Evolutionary conservation across 75 land plant genomes (phyloP).

Genomic region (Sequoia sempervirens): DNA sequence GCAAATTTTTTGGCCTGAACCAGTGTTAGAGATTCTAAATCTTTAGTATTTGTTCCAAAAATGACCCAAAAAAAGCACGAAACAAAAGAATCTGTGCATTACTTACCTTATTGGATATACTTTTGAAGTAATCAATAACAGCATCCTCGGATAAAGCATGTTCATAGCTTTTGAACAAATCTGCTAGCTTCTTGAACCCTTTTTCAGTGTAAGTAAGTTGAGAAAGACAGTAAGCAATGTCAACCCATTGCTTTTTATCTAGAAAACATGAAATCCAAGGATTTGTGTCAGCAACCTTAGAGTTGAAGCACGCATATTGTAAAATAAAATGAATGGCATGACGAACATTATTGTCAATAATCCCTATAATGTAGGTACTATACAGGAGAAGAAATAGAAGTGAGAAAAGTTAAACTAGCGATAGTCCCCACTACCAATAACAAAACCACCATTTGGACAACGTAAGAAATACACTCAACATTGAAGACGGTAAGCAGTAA

Average conservation of each 20-base stretch:
- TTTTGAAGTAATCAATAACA: constrained; percentile 78
- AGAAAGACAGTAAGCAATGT: constrained; percentile 88
- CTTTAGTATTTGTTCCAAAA: not conserved
- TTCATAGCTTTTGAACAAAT: constrained; percentile 76
- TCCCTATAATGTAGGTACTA: not conserved
- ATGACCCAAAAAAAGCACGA: not conserved
- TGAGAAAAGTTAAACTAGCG: too few relatives aligned
- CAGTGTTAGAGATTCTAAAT: not conserved
- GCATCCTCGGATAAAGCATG: constrained; percentile 71
- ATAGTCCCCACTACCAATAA: not conserved
- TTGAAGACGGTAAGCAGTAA: too few relatives aligned
- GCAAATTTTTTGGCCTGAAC: constrained; percentile 86
- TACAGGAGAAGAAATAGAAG: not conserved
- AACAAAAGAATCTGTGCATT: not conserved
- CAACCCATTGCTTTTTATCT: constrained; percentile 82
- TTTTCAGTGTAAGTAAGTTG: constrained; percentile 87
- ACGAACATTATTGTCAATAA: not conserved
- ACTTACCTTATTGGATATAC: constrained; percentile 75
- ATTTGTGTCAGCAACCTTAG: not conserved
- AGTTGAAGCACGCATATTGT: not conserved
- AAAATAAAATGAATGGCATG: not conserved
- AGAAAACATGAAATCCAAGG: constrained; percentile 7
- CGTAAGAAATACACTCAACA: not conserved
- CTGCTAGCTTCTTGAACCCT: constrained; percentile 81
- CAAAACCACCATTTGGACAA: not conserved